Base-by-base conservation (phyloP, 2,329 filamentous ascomycete species). In the Emmonsiellopsis sp. region DNA sequence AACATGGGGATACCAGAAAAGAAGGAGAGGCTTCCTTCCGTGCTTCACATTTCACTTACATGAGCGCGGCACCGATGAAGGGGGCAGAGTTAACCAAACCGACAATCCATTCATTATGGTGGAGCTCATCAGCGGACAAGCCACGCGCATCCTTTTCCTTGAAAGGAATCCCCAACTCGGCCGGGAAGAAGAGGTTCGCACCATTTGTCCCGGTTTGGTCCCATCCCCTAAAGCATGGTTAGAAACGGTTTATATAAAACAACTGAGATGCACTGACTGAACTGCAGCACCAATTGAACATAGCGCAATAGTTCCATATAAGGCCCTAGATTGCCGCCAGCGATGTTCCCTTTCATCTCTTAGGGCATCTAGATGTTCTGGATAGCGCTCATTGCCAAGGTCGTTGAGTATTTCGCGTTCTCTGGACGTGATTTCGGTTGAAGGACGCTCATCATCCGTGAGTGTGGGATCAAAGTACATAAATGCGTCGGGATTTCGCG, bases 81-180 rank as follows among this genome's bases (percentile, higher is more conserved):
- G 78, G 77, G 41, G 72, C 80, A 10, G 72, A 63, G 55, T 89
- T 89, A 57, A 89, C 73, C 2, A 87, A 68, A 44, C 86, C 86
- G n/a, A 87, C 73, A 35, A 87, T 71, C 74, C 79, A 82, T 15
- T 73, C 71, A 61, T 83, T 77, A 26, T 1, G 20, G 20, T 26
- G 4, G 20, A 26, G 20, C 20, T 26, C 20, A 3, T 26, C 20
- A 26, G 20, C 3, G 20, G 20, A 26, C 20, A 26, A 26, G 20
- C 5, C 20, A 26, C 5, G 3, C 20, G 20, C 3, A 5, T 26
- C 20, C 20, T 3, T 4, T 26, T 3, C 20, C 20, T 26, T 26
- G 0, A 26, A 26, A 26, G 20, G 20, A 26, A 26, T 26, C 20
- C 20, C 20, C 40, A 66, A 67, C 4, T 67, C 65, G 35, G 73